Evolutionary conservation across 495 filamentous ascomycete genomes (phyloP).

Genomic region (Xeromyces bisporus): DNA sequence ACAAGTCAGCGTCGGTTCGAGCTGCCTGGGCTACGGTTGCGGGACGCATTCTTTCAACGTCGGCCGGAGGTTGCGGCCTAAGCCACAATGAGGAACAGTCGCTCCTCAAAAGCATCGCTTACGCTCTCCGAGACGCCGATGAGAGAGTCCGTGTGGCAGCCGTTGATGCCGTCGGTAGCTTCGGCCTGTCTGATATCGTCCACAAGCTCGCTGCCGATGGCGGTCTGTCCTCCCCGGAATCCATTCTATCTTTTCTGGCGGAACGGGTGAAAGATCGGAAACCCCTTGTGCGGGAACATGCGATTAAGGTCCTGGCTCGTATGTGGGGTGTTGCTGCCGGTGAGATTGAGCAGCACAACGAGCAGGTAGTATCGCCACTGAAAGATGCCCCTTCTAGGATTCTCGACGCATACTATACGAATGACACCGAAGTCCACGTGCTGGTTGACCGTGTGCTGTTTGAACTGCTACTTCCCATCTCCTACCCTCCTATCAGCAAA

Average conservation of each 20-base stretch:
- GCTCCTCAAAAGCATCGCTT: conserved; percentile 54
- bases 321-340: conserved; percentile 86
- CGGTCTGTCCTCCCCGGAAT: conserved; percentile 48
- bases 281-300: conserved; percentile 62
- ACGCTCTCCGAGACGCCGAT: conserved; percentile 73
- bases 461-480: conserved; percentile 69
- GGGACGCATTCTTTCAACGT: conserved; percentile 69
- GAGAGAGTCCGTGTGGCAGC: conserved; percentile 82
- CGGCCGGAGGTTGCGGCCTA: conserved; percentile 71
- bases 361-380: conserved; percentile 51
- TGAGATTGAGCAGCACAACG: conserved; percentile 70
- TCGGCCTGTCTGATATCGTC: conserved; percentile 62
- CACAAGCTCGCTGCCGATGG: conserved; percentile 62
- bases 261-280: conserved; percentile 82
- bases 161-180: conserved; percentile 60
- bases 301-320: conserved; percentile 63
- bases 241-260: conserved; percentile 60
- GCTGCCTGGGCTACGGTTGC: conserved; percentile 69
- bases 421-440: conserved; percentile 71
- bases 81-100: conserved; percentile 56
- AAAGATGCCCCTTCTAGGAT: conserved; percentile 72
- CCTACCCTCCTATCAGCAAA: conserved; percentile 69
- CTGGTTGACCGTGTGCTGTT: conserved; percentile 73
- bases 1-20: conserved; percentile 66
- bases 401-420: conserved; percentile 76